Percentiles rank a stretch among this genome's conserved stretches.
phyloP scores from a whole-genome alignment of 1,284 basidiomycete species.

The Fomitopsis schrenkii region DNA sequence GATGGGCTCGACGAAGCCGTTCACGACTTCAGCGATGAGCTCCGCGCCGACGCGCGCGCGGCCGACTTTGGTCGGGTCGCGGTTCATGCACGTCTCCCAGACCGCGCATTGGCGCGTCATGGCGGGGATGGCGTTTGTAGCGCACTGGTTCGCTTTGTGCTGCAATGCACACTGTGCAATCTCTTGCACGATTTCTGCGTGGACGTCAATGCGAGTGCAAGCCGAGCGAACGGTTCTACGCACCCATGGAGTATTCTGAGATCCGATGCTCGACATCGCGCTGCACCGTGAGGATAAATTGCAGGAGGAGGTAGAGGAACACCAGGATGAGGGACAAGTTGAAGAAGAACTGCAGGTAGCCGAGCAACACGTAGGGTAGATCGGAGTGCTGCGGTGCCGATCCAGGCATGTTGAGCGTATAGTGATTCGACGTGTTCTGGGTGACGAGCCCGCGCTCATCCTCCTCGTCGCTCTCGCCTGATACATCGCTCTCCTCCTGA shows the following conservation, averaged over 20 bases:
- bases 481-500: slow-evolving; percentile 34
- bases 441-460: slow-evolving; percentile 32
- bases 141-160: slow-evolving; percentile 83
- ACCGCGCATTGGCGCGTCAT: slow-evolving; percentile 79
- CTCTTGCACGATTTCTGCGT: slow-evolving; percentile 68
- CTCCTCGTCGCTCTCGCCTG: slow-evolving; percentile 30
- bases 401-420: slow-evolving; percentile 73
- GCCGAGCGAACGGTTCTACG: slow-evolving; percentile 16
- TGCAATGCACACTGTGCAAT: slow-evolving; percentile 80
- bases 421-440: slow-evolving; percentile 69
- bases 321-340: slow-evolving; percentile 85
- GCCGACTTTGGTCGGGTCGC: slow-evolving; percentile 87
- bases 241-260: slow-evolving; percentile 86
- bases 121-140: slow-evolving; percentile 71
- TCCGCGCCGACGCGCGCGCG: slow-evolving; percentile 90
- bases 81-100: slow-evolving; percentile 97
- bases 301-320: slow-evolving; percentile 81
- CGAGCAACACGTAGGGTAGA: slow-evolving; percentile 71
- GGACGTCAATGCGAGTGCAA: neutral
- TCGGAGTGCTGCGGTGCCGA: slow-evolving; percentile 52
- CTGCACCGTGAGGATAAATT: slow-evolving; percentile 87
- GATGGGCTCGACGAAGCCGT: slow-evolving; percentile 95
- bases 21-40: slow-evolving; percentile 93
- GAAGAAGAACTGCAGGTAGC: slow-evolving; percentile 93
- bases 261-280: slow-evolving; percentile 89